Conservation (phyloP, 208 protist genomes). For the Lotmaria passim region DNA sequence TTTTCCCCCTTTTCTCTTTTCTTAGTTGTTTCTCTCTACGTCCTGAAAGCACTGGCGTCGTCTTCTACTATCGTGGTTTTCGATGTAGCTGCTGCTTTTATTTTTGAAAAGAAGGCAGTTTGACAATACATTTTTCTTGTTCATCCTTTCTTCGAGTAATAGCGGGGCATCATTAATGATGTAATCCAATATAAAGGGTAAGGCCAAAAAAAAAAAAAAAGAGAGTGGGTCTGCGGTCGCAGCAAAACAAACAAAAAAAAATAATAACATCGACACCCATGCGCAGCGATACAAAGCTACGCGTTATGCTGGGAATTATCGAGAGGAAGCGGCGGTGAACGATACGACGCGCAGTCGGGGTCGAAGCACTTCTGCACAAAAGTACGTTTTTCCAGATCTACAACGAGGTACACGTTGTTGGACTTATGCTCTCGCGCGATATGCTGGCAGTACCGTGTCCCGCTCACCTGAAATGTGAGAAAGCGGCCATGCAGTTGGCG, state of each 20-base stretch:
- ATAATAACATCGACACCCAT: neutral
- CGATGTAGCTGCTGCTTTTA: too few relatives aligned
- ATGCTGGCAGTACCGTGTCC: conserved; percentile 77
- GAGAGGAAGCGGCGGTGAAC: conserved; percentile 26
- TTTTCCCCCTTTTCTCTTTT: too few relatives aligned
- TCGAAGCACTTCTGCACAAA: conserved; percentile 89
- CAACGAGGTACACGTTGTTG: conserved; percentile 80
- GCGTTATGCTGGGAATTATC: neutral
- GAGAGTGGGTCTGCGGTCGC: too few relatives aligned
- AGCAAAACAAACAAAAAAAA: conserved; percentile 17
- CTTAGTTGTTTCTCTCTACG: too few relatives aligned
- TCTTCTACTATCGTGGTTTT: too few relatives aligned
- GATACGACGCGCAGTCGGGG: conserved; percentile 71
- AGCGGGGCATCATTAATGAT: too few relatives aligned
- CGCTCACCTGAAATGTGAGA: conserved; percentile 49
- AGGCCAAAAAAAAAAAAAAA: too few relatives aligned
- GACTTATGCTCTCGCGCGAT: conserved; percentile 77
- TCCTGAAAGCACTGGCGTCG: too few relatives aligned
- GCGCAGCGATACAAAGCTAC: neutral
- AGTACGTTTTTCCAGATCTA: conserved; percentile 41
- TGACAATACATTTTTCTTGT: too few relatives aligned
- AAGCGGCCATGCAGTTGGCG: conserved; percentile 31
- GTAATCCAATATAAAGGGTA: too few relatives aligned
- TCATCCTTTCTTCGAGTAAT: too few relatives aligned
- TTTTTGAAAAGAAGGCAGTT: too few relatives aligned